Base-by-base conservation (phyloP, 2,329 filamentous ascomycete species). In the Apiospora saccharicola region DNA sequence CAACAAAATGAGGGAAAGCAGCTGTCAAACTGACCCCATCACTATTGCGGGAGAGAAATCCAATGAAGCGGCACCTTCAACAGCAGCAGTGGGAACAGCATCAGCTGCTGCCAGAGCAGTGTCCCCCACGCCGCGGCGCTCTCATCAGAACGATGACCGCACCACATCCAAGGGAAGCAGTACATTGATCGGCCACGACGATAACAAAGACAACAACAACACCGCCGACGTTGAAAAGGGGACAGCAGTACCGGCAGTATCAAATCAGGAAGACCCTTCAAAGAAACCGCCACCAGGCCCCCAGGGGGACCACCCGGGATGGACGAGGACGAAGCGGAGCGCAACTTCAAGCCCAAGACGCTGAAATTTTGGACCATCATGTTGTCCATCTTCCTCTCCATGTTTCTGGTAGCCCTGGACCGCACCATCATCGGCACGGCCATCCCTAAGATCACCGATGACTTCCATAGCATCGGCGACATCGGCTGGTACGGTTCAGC, bases 401-500 rank as follows among this genome's bases (percentile, higher is more conserved):
- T 90, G 76, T 89, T 90, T 74, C 82, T 90, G 43, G 87, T 90
- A 34, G 88, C 88, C n/a, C 83, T 90, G 14, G 86, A 88, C 76
- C 81, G 86, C 37, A 89, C 88, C n/a, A 89, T 90, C 74, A 82
- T 90, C 68, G 84, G 87, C 73, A 90, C 83, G 53, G 88, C 88
- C 14, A 85, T 88, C 34, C 87, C 88, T 1, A 80, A 82, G 46
- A 90, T 90, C 77, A 88, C 87, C n/a, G 83, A 88, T 75, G 86
- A 89, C 26, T 90, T 90, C 78, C 81, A 87, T 67, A 87, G 88
- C 70, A 80, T 91, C 2, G 86, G 86, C 1, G 90, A 92, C 73
- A 88, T 91, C 72, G 89, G 89, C 70, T 92, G 90, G 90, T 91
- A 91, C 78, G 89, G 87, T 6, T 89, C 88, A 49, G 86, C 88